These are phyloP conservation scores for Thalia dealbata DNA, from an alignment of 176 grass and related monocot genomes.

Conservation along the genomic window DNA sequence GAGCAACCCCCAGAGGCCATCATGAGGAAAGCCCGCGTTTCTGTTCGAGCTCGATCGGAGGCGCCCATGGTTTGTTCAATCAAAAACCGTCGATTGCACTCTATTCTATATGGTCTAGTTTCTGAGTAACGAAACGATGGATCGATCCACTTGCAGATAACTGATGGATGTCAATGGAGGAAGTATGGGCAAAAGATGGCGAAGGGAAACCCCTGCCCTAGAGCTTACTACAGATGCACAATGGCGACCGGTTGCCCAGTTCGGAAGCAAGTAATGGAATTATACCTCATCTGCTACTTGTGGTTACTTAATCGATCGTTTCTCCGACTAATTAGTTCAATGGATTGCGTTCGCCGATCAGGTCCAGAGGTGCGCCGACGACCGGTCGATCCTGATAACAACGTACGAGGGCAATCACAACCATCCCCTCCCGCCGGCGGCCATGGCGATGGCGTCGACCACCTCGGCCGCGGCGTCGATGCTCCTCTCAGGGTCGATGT, in stretches of 20 bases:
- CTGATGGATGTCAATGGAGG: constrained; percentile 96
- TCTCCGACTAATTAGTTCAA: not conserved
- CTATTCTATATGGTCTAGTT: no score
- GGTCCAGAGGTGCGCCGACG: constrained; percentile 92
- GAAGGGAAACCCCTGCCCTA: constrained; percentile 87
- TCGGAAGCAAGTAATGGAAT: constrained; percentile 92
- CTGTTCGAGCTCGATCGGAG: constrained; percentile 87
- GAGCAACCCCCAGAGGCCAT: constrained; percentile 50
- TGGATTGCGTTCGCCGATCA: constrained; percentile 7
- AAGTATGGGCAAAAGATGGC: constrained; percentile 99
- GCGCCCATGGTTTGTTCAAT: constrained; percentile 53
- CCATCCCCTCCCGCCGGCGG: constrained; percentile 81
- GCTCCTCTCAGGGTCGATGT: constrained; percentile 81
- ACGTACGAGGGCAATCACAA: constrained; percentile 93
- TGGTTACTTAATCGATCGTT: not conserved
- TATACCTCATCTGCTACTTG: not conserved
- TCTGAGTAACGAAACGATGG: no score
- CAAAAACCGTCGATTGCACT: no score
- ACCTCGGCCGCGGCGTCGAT: constrained; percentile 74
- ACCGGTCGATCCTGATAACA: constrained; percentile 68
- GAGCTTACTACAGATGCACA: constrained; percentile 98
- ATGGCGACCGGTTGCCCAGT: constrained; percentile 89
- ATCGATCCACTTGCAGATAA: constrained; percentile 36
- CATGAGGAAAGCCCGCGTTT: constrained; percentile 92
- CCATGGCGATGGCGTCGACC: constrained; percentile 93